Evolutionary conservation across 768 basidiomycete species (phyloP).

Genomic region (Amanita jacksonii): DNA sequence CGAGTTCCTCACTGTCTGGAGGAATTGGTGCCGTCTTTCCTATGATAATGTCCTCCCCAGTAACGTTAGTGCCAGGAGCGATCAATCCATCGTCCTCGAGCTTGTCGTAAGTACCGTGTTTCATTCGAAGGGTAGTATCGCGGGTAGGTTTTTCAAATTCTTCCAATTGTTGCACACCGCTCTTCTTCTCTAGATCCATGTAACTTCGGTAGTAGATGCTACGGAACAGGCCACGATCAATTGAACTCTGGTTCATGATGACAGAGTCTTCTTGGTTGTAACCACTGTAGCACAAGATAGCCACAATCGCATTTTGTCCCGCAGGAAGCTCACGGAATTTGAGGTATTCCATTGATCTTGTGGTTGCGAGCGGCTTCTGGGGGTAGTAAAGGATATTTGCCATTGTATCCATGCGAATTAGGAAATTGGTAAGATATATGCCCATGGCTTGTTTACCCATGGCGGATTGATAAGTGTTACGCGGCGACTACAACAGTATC

Average conservation of each 20-base stretch:
- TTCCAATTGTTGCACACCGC: conserved; percentile 84
- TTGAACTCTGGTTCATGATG: conserved; percentile 99
- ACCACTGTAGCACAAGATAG: conserved; percentile 96
- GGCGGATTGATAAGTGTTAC: conserved; percentile 99
- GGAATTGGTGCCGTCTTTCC: conserved; percentile 98
- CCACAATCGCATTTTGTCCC: conserved; percentile 98
- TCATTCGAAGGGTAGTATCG: conserved; percentile 91
- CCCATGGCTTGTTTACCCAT: conserved; percentile 99
- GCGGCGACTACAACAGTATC: conserved; percentile 64
- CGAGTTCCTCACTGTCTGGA: conserved; percentile 93
- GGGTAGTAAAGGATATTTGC: conserved; percentile 99
- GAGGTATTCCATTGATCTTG: conserved; percentile 98
- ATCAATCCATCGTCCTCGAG: conserved; percentile 94
- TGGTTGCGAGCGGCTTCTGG: conserved; percentile 97
- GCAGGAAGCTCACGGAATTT: conserved; percentile 98
- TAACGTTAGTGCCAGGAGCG: conserved; percentile 89
- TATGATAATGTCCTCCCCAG: conserved; percentile 97
- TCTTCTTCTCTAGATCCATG: conserved; percentile 97
- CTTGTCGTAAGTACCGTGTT: conserved; percentile 98
- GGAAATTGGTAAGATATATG: conserved; percentile 95
- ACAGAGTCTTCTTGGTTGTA: conserved; percentile 99
- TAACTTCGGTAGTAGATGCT: conserved; percentile 98
- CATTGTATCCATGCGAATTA: conserved; percentile 99
- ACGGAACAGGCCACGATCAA: conserved; percentile 96
- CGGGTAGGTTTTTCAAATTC: conserved; percentile 96